phyloP scores from a whole-genome alignment of 1,284 basidiomycete genomes.

The Neonothopanus nambi region DNA sequence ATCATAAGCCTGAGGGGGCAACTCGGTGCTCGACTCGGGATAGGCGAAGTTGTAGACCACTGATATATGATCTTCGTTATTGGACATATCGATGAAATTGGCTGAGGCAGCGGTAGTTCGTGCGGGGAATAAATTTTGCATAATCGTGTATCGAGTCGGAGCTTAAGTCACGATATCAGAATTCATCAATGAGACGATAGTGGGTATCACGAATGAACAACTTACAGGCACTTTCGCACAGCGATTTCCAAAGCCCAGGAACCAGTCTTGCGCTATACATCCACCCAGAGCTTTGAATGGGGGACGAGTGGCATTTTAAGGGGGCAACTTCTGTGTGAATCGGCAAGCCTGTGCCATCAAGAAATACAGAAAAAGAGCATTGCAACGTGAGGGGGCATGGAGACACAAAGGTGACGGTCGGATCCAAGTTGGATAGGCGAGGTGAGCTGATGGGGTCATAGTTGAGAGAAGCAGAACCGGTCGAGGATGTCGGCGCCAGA shows the following conservation, averaged over 20 bases:
- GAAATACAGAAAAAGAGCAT: slow-evolving; percentile 30
- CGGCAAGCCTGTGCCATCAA: slow-evolving; percentile 21
- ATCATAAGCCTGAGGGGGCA: not conserved
- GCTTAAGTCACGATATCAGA: slow-evolving; percentile 23
- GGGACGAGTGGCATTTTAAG: slow-evolving; percentile 28
- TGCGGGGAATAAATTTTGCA: slow-evolving; percentile 22
- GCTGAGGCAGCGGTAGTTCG: not conserved
- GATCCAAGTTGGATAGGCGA: slow-evolving; percentile 19
- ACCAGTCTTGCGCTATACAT: slow-evolving; percentile 32
- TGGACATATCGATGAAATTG: slow-evolving; percentile 11
- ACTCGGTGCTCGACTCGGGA: slow-evolving; percentile 11
- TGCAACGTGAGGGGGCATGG: slow-evolving; percentile 28
- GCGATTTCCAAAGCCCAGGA: slow-evolving; percentile 33
- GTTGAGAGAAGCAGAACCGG: not conserved
- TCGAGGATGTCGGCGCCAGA: slow-evolving; percentile 11
- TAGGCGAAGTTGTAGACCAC: slow-evolving; percentile 28
- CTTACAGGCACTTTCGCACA: slow-evolving; percentile 30
- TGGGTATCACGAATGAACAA: not conserved
- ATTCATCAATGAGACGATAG: not conserved
- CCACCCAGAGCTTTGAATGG: slow-evolving; percentile 29
- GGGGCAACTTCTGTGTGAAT: slow-evolving; percentile 28
- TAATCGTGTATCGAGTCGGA: slow-evolving; percentile 29
- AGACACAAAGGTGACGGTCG: slow-evolving; percentile 29
- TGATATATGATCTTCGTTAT: slow-evolving; percentile 15
- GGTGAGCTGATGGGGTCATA: slow-evolving; percentile 9